Base-by-base conservation (phyloP, 2,329 filamentous ascomycete genomes). In the Hortaea werneckii region DNA sequence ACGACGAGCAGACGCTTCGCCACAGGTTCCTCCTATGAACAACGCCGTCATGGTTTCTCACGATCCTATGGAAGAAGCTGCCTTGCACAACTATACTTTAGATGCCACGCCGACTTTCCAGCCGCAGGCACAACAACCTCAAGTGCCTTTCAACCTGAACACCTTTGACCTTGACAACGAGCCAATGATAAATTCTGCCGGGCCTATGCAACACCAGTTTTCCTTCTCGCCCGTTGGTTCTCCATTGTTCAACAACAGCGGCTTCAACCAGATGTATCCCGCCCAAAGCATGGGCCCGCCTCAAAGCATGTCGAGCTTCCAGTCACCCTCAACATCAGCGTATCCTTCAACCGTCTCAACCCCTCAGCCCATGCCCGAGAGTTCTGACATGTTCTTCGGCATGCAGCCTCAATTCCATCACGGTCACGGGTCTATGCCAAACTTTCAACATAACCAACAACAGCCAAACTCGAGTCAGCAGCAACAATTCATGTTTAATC, bases 161-260 rank as follows among this genome's bases (percentile, higher is more conserved):
- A 77, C 74, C 20, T 78, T 75, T 58, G 77, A 85, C 65, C 78
- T 86, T 51, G 76, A 75, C 27, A 66, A 73, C 56, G 83, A 87
- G 54, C 75, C 82, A 38, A 83, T 87, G 54, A 78, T 94, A 54
- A 81, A 78, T 51, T 90, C 87, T 6, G 84, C 87, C 26, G 85
- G 85, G 0, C 82, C 87, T 8, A 88, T 87, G 66, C 86, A 92
- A 68, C 83, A 87, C 55, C 80, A 80, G 59, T 95, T 94, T 64
- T 79, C 80, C 54, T 94, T 95, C 66, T 94, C 88, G 13, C 88
- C 89, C 1, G 83, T 86, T 5, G 83, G 82, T 30, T 95, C 89
- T 27, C 88, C 89, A n/a, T 80, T 94, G 76, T 80, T 90, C 54
- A 75, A 78, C 53, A 79, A 79, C 56, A 80, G 82, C 41, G 78